Conservation (phyloP, 2,329 filamentous ascomycete species). For the Penicillium sp. region DNA sequence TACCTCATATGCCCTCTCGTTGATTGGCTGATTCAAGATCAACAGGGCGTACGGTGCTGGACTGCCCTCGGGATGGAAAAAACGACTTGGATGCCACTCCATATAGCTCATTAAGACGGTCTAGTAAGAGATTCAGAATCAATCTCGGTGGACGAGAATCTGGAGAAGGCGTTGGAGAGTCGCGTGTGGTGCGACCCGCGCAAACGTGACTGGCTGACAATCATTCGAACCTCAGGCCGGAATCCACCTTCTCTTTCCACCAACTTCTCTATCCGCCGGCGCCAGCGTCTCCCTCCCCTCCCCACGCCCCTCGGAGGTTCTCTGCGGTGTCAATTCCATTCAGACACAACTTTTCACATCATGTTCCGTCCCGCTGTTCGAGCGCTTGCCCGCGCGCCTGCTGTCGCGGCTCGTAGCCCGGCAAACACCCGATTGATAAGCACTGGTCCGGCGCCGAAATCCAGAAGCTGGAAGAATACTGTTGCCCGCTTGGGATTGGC, state of each 20-base stretch:
- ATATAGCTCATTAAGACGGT: constrained; percentile 19
- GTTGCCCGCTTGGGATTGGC: constrained; percentile 74
- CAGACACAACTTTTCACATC: constrained; percentile 11
- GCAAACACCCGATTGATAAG: constrained; percentile 54
- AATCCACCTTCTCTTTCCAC: constrained; percentile 25
- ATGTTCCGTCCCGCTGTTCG: constrained; percentile 58
- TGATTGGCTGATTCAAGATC: constrained; percentile 63
- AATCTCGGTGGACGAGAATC: neutral
- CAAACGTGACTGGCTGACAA: constrained; percentile 25
- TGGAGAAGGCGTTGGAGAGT: constrained; percentile 5
- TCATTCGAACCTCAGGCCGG: constrained; percentile 22
- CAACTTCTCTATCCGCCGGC: constrained; percentile 23
- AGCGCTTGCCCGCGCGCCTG: constrained; percentile 42
- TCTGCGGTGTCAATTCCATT: constrained; percentile 11
- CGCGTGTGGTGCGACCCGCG: constrained; percentile 10
- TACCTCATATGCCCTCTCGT: constrained; percentile 41
- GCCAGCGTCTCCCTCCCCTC: constrained; percentile 9
- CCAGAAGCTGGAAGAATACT: constrained; percentile 79
- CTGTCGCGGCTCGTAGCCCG: constrained; percentile 32
- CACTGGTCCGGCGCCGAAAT: constrained; percentile 61
- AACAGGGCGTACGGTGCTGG: constrained; percentile 50
- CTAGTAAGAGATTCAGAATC: neutral
- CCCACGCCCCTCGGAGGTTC: constrained; percentile 12
- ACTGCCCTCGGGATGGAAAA: constrained; percentile 35
- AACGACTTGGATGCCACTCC: constrained; percentile 45